Evolutionary conservation across 345 rosid genomes (phyloP).

Genomic region (Aethionema arabicum): DNA sequence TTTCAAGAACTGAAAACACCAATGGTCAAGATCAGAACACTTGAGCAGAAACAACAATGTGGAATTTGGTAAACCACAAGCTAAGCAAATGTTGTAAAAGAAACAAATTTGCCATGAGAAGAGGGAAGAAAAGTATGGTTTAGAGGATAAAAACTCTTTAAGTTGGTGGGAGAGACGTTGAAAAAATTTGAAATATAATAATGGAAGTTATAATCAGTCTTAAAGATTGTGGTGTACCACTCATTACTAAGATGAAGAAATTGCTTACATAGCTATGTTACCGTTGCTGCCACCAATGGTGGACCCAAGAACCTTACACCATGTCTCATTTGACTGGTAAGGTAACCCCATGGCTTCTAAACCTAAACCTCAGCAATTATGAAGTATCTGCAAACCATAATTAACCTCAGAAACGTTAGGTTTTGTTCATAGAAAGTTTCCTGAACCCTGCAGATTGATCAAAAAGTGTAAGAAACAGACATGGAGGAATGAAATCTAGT

Average conservation of each 20-base stretch:
- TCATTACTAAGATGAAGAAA: slow-evolving; percentile 20
- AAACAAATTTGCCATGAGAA: background rate
- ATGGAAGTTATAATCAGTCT: slow-evolving; percentile 26
- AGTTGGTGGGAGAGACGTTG: slow-evolving; percentile 25
- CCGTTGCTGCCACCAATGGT: background rate
- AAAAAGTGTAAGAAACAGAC: background rate
- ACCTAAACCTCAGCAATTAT: too few species aligned
- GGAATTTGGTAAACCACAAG: background rate
- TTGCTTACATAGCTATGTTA: slow-evolving; percentile 14
- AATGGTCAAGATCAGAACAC: background rate
- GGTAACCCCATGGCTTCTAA: too few species aligned
- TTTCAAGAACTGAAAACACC: background rate
- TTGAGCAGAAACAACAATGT: background rate
- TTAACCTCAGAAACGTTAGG: slow-evolving; percentile 1
- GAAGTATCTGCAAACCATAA: background rate
- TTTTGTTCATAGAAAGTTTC: background rate
- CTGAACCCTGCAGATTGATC: background rate
- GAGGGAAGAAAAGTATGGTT: slow-evolving; percentile 6
- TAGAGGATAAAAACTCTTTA: slow-evolving; percentile 5
- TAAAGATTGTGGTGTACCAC: slow-evolving; percentile 38
- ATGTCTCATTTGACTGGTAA: too few species aligned
- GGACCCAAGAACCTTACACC: too few species aligned
- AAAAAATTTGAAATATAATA: slow-evolving; percentile 29
- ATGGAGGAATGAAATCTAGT: background rate
- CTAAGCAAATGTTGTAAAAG: background rate